Conservation (phyloP, 192 early-diverging fungal genomes). For the Coemansia sp. region DNA sequence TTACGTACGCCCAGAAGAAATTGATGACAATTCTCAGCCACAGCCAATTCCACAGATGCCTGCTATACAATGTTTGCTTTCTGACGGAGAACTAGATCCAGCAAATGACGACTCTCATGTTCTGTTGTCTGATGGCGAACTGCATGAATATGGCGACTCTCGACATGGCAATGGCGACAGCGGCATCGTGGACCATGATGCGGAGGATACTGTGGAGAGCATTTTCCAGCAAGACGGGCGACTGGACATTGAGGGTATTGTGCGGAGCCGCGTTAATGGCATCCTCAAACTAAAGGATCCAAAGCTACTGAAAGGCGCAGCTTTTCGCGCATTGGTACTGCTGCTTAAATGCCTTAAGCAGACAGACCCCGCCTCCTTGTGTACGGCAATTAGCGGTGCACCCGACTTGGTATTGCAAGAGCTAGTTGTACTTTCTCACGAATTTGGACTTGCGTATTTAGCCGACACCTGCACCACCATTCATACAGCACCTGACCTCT, state of each 20-base stretch:
- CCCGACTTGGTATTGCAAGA: constrained; percentile 15
- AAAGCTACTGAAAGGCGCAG: constrained; percentile 22
- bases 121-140: constrained; percentile 21
- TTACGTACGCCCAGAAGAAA: no score
- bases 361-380: constrained; percentile 19
- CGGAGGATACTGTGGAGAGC: not conserved
- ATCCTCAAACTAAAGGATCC: constrained; percentile 25
- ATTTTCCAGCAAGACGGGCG: constrained; percentile 1
- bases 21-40: no score
- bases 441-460: constrained; percentile 26
- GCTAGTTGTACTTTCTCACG: constrained; percentile 27
- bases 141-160: not conserved
- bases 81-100: constrained; percentile 25
- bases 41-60: no score
- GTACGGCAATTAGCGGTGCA: constrained; percentile 5
- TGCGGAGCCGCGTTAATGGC: constrained; percentile 16
- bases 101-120: not conserved
- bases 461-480: constrained; percentile 23
- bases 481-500: constrained; percentile 3
- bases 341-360: constrained; percentile 32
- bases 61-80: no score
- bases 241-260: constrained; percentile 18
- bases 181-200: no score
- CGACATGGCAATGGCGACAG: no score
- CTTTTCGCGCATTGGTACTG: constrained; percentile 30